Evolutionary conservation across 2,329 filamentous ascomycete species (phyloP), one percentile per base, ranked within the genome.

Genomic region (Aspergillus sp.): DNA sequence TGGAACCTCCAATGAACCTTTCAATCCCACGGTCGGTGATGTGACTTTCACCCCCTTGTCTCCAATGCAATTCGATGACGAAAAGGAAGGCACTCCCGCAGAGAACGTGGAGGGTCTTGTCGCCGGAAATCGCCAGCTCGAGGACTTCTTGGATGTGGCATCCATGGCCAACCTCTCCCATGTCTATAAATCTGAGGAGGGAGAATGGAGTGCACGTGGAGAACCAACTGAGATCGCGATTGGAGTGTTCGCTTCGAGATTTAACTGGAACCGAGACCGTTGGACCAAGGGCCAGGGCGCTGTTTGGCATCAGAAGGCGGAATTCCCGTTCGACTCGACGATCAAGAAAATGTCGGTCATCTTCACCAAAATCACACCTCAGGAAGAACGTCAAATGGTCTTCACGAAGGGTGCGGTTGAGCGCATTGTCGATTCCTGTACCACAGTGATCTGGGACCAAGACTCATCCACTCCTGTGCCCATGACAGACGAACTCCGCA

Each of bases 281-380:
- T 80, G 84, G 59, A 80, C 80, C 0, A 73, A 76, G n/a, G 81
- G 79, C 1, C 72, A 81, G 2, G 70, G 70, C 1, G 74, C 81
- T 1, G 67, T 77, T 10, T 87, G 84, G 84, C 78, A 77, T 42
- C 78, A 87, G 63, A 73, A 86, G 11, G 84, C 85, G 1, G 88
- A 90, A 67, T 89, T 87, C 56, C 88, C 87, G 0, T 90, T 90
- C 63, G 88, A 90, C 67, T 90, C 87, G 0, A 83, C 85, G 58
- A 82, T 90, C 60, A 91, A 90, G 78, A 88, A 86, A 65, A 90
- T 90, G 88, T 88, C 87, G 0, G 86, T 89, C 49, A 84, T 90
- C 57, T 88, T 87, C 71, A 67, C 61, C 26, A 67, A 73, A 22
- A 49, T 60, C 11, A 64, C 63, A 16, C 45, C 57, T 0, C 36